phyloP scores from a whole-genome alignment of 2,329 filamentous ascomycete genomes.

The Aspergillus floridensis region DNA sequence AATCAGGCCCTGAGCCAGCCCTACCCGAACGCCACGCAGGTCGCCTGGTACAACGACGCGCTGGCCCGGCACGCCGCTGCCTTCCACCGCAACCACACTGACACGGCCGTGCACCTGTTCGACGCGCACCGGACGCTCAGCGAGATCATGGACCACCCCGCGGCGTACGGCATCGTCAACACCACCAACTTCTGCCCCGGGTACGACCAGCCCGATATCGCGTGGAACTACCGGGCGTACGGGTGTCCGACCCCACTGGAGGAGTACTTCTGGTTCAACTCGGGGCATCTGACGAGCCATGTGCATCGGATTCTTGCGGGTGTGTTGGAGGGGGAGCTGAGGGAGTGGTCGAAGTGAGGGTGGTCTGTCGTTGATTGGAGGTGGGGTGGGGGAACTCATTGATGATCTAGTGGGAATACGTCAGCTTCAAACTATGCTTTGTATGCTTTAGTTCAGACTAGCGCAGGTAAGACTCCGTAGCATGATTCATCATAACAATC shows the following conservation, averaged over 20 bases:
- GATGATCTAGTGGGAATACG: too few relatives aligned
- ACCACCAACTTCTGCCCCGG: conserved; percentile 46
- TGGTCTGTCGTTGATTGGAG: too few relatives aligned
- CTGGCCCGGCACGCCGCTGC: conserved; percentile 33
- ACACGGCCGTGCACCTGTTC: conserved; percentile 43
- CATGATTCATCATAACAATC: too few relatives aligned
- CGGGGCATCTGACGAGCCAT: conserved; percentile 47
- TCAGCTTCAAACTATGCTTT: too few relatives aligned
- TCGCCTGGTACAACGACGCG: conserved; percentile 46
- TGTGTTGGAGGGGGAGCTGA: conserved; percentile 18
- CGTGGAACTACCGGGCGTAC: conserved; percentile 43
- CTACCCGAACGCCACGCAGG: conserved; percentile 47
- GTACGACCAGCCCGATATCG: conserved; percentile 49
- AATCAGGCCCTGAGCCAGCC: conserved; percentile 36
- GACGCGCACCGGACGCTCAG: conserved; percentile 46
- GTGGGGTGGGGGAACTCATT: too few relatives aligned
- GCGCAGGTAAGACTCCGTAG: too few relatives aligned
- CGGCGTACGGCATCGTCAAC: conserved; percentile 46
- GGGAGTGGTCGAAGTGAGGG: conserved; percentile 7
- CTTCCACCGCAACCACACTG: conserved; percentile 34
- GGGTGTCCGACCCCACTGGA: conserved; percentile 44
- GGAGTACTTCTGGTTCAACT: conserved; percentile 51
- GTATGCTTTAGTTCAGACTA: too few relatives aligned
- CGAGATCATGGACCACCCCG: conserved; percentile 43
- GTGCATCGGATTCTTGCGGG: conserved; percentile 41